Conservation (phyloP, 176 grass and related monocot genomes). For the Cenchrus fungigraminus region DNA sequence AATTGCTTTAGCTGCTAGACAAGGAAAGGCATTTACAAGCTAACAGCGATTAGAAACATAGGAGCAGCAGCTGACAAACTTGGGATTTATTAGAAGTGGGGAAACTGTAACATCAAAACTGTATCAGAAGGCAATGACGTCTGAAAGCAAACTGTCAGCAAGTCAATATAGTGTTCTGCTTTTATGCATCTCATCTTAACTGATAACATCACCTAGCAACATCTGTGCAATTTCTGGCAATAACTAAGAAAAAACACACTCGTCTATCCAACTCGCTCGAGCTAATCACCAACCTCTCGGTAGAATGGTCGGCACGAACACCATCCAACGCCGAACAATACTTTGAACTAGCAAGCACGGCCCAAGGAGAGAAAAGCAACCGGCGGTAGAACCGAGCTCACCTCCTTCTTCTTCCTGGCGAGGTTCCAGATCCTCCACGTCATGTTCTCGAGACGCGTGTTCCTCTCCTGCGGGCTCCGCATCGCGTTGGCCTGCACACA, state of each 20-base stretch:
- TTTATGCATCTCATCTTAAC: conserved; percentile 4
- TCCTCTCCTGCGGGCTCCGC: conserved; percentile 99
- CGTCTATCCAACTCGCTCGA: conserved; percentile 2
- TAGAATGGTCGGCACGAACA: conserved; percentile 10
- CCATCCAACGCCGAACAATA: background rate
- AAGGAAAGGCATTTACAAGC: background rate
- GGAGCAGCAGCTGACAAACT: background rate
- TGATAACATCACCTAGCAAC: conserved; percentile 26
- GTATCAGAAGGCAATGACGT: conserved; percentile 4
- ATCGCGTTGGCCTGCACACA: conserved; percentile 78
- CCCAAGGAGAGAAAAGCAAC: background rate
- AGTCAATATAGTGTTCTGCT: background rate
- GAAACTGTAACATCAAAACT: conserved; percentile 10
- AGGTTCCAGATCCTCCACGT: conserved; percentile 99
- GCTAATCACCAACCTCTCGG: background rate
- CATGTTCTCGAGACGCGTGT: conserved; percentile 98
- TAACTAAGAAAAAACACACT: conserved; percentile 8
- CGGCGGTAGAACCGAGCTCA: conserved; percentile 26
- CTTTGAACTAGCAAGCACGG: background rate
- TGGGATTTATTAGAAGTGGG: background rate
- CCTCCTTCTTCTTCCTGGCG: conserved; percentile 98
- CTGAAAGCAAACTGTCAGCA: background rate
- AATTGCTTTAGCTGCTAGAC: conserved; percentile 11
- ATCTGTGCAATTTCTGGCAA: background rate
- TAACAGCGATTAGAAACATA: conserved; percentile 21